phyloP scores from a whole-genome alignment of 1,284 basidiomycete genomes.

The Ganoderma lingzhi region DNA sequence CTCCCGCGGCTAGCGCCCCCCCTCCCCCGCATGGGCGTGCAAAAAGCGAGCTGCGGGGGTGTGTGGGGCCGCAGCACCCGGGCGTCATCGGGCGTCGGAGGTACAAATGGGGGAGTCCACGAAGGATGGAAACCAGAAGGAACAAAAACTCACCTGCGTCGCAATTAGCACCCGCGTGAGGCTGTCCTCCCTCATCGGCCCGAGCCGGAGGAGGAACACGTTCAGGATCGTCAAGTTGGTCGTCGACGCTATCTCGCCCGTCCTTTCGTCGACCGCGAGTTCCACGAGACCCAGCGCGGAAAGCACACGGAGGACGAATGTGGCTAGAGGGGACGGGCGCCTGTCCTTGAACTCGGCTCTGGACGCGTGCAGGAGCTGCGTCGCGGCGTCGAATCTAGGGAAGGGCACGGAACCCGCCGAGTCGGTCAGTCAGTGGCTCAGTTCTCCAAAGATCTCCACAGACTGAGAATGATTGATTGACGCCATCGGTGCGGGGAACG shows the following conservation, averaged over 20 bases:
- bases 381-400: constrained; percentile 74
- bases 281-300: constrained; percentile 72
- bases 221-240: constrained; percentile 93
- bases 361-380: constrained; percentile 81
- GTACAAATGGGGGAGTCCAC: background rate
- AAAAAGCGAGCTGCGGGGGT: background rate
- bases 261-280: constrained; percentile 63
- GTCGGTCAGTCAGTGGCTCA: background rate
- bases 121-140: background rate
- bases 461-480: background rate
- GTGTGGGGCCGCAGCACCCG: background rate
- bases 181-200: constrained; percentile 83
- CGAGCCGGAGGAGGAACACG: constrained; percentile 78
- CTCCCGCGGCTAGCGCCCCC: background rate
- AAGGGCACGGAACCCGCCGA: constrained; percentile 22
- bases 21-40: background rate
- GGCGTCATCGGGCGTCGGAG: background rate
- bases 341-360: constrained; percentile 65
- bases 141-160: constrained; percentile 63
- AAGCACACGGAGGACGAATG: constrained; percentile 64
- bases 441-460: background rate
- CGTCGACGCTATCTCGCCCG: constrained; percentile 66
- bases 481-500: background rate
- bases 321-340: constrained; percentile 56
- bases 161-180: constrained; percentile 78